phyloP scores from a whole-genome alignment of 148 eudicot species.

The Rhododendron kiyosumense region DNA sequence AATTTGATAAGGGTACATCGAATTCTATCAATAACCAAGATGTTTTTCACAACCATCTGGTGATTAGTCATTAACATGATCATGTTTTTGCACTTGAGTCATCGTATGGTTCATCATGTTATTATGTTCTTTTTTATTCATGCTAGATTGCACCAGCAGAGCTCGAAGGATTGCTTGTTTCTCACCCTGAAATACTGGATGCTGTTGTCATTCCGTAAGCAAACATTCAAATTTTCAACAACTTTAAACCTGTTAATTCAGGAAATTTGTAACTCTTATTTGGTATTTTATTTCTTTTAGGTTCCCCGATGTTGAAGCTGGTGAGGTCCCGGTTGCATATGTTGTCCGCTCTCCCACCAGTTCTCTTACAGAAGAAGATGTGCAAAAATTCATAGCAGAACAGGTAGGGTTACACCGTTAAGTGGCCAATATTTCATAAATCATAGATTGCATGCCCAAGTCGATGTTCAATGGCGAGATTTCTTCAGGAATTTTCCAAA shows the following conservation, averaged over 20 bases:
- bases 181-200: slow-evolving; percentile 70
- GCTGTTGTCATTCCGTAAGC: slow-evolving; percentile 84
- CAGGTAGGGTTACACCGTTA: slow-evolving; percentile 40
- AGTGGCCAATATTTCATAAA: neutral
- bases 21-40: too few relatives aligned
- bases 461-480: neutral
- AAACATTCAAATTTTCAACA: neutral
- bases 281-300: slow-evolving; percentile 18
- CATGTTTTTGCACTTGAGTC: neutral
- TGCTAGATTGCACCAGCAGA: slow-evolving; percentile 77
- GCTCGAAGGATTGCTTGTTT: slow-evolving; percentile 72
- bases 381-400: slow-evolving; percentile 56
- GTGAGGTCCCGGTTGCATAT: slow-evolving; percentile 76
- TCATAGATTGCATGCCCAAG: neutral
- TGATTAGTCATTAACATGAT: neutral
- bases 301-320: slow-evolving; percentile 75
- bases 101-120: neutral
- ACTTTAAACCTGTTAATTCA: neutral
- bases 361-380: slow-evolving; percentile 47
- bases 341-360: slow-evolving; percentile 66
- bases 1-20: too few relatives aligned
- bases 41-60: neutral
- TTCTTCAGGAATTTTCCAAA: neutral
- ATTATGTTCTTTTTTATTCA: slow-evolving; percentile 2
- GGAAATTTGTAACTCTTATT: neutral